Conservation (phyloP, 495 filamentous ascomycete genomes). For the Penicillium bialowiezense region DNA sequence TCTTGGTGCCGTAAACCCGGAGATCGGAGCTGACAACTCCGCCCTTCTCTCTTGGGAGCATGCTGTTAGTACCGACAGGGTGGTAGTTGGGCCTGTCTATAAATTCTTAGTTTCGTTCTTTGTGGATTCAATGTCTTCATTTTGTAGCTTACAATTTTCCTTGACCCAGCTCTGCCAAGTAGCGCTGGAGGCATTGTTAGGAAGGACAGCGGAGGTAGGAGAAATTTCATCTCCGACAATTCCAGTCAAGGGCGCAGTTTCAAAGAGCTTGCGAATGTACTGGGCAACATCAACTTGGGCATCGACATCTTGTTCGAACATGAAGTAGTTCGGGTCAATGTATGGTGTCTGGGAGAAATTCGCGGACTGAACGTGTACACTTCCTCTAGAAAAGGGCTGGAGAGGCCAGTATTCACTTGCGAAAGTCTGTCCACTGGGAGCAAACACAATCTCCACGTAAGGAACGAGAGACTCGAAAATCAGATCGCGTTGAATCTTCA, state of each 20-base stretch:
- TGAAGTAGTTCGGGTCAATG: neutral
- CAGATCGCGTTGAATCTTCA: too few relatives aligned
- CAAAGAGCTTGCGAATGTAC: neutral
- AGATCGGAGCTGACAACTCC: slow-evolving; percentile 50
- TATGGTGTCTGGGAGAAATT: neutral
- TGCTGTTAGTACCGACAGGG: neutral
- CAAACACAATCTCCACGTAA: too few relatives aligned
- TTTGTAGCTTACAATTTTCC: neutral
- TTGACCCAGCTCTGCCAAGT: neutral
- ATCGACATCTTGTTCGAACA: neutral
- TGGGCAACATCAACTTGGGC: neutral
- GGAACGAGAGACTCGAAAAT: too few relatives aligned
- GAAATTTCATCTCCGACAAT: neutral
- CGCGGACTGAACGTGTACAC: slow-evolving; percentile 38
- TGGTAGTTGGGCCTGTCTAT: neutral
- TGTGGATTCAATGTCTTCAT: neutral
- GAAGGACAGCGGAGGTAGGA: neutral
- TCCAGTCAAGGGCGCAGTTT: neutral
- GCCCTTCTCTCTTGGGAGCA: neutral
- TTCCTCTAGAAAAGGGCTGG: slow-evolving; percentile 50
- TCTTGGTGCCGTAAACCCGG: slow-evolving; percentile 45
- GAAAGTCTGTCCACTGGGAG: too few relatives aligned
- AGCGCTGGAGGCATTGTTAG: neutral
- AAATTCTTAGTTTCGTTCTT: neutral
- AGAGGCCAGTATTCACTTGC: slow-evolving; percentile 38